Conservation (phyloP, 2,329 filamentous ascomycete species). For the Stemphylium lycopersici region DNA sequence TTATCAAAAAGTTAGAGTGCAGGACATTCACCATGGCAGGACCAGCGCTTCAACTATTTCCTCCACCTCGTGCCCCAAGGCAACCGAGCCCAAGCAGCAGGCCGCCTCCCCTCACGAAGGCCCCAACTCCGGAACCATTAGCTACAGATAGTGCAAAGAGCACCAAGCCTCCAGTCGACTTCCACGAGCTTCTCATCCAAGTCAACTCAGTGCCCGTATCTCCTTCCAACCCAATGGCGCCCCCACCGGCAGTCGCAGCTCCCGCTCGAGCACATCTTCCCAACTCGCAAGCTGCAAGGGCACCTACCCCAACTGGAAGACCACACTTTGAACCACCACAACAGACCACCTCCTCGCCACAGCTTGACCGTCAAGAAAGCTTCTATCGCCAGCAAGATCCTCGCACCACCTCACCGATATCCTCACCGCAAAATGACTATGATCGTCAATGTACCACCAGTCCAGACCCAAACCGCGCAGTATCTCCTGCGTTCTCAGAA, state of each 20-base stretch:
- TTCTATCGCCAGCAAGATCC: slow-evolving; percentile 28
- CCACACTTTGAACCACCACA: slow-evolving; percentile 32
- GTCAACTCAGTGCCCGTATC: slow-evolving; percentile 48
- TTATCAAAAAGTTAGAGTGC: slow-evolving; percentile 22
- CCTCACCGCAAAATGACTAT: slow-evolving; percentile 20
- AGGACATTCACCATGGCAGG: slow-evolving; percentile 39
- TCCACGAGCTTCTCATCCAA: slow-evolving; percentile 49
- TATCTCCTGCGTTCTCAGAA: slow-evolving; percentile 45
- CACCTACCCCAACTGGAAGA: slow-evolving; percentile 29
- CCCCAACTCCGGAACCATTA: slow-evolving; percentile 38
- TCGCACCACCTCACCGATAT: slow-evolving; percentile 29
- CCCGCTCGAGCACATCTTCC: slow-evolving; percentile 40
- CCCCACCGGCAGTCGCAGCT: slow-evolving; percentile 27
- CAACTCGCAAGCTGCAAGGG: slow-evolving; percentile 21
- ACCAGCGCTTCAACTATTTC: slow-evolving; percentile 47
- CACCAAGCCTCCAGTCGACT: slow-evolving; percentile 40
- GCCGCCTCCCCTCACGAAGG: slow-evolving; percentile 33
- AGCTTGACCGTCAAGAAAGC: slow-evolving; percentile 21
- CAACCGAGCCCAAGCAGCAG: slow-evolving; percentile 42
- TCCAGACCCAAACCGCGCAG: slow-evolving; percentile 40
- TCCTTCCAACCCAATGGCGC: slow-evolving; percentile 34
- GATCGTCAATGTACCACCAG: slow-evolving; percentile 25
- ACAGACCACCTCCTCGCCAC: slow-evolving; percentile 30
- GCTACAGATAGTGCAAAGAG: slow-evolving; percentile 40
- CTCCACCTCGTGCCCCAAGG: slow-evolving; percentile 43